Evolutionary conservation across 495 filamentous ascomycete genomes (phyloP).

Genomic region (Neurospora sublineolata): DNA sequence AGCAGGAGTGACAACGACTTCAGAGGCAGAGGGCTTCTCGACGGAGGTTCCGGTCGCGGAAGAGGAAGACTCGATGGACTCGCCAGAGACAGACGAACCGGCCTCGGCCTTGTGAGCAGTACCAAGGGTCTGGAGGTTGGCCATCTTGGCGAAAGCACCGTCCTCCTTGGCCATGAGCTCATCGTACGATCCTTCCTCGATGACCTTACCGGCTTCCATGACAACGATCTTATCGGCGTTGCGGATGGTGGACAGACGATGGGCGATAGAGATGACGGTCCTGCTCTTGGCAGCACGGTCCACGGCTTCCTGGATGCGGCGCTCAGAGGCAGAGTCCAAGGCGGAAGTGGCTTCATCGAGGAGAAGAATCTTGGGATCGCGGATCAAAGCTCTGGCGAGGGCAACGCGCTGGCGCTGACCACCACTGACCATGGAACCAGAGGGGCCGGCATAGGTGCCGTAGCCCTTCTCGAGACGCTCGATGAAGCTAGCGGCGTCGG

Average conservation of each 20-base stretch:
- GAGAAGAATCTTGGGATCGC: conserved; percentile 75
- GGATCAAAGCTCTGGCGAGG: conserved; percentile 72
- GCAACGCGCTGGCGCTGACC: conserved; percentile 88
- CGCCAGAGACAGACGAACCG: conserved; percentile 1
- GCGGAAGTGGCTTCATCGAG: conserved; percentile 88
- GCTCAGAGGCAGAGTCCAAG: conserved; percentile 85
- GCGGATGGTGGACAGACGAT: conserved; percentile 91
- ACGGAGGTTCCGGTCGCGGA: conserved; percentile 17
- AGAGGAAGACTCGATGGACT: conserved; percentile 1
- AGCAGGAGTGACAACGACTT: neutral
- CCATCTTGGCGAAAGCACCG: conserved; percentile 40
- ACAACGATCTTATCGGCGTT: conserved; percentile 90
- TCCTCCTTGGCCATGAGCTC: conserved; percentile 42
- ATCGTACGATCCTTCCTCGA: conserved; percentile 67
- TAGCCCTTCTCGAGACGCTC: conserved; percentile 69
- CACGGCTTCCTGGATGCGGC: conserved; percentile 79
- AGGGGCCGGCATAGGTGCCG: conserved; percentile 81
- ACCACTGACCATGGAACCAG: conserved; percentile 77
- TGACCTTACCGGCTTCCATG: conserved; percentile 64
- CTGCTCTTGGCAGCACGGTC: conserved; percentile 70
- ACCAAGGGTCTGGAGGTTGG: conserved; percentile 38
- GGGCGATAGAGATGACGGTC: conserved; percentile 88
- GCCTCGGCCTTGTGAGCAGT: neutral
- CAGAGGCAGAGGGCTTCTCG: conserved; percentile 26
- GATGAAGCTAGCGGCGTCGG: conserved; percentile 85